Percentiles rank a stretch among this genome's conserved stretches.
These are phyloP conservation scores for Ophiostoma quercus DNA, from an alignment of 2,329 filamentous ascomycete species.

Conservation along the genomic window DNA sequence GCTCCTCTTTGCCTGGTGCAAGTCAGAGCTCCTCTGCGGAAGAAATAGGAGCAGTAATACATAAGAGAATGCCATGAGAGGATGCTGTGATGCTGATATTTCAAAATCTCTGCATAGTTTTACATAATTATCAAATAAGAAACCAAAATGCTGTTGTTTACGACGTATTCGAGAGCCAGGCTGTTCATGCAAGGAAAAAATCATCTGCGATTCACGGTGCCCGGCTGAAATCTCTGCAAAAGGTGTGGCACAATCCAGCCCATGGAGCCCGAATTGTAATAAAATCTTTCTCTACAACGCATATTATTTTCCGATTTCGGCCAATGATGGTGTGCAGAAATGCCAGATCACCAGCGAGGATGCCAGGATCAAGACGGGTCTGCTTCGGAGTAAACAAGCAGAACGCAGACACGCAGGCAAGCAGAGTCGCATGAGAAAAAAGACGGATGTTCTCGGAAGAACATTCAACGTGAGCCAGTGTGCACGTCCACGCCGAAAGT, in stretches of 20 bases:
- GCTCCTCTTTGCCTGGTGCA: neutral
- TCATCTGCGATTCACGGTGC: neutral
- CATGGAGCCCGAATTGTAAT: neutral
- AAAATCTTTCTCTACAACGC: neutral
- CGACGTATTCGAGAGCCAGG: too few relatives aligned
- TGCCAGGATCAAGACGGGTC: constrained; percentile 4
- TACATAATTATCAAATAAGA: too few relatives aligned
- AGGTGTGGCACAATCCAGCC: neutral
- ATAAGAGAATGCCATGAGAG: neutral
- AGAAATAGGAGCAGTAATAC: neutral
- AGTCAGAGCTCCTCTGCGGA: neutral
- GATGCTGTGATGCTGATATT: neutral
- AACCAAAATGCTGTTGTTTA: too few relatives aligned
- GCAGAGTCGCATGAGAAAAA: neutral
- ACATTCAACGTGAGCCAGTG: neutral
- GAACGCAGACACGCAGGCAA: neutral
- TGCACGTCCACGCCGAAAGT: neutral
- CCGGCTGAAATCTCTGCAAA: constrained; percentile 2
- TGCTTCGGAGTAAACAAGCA: neutral
- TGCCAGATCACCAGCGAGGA: constrained; percentile 8
- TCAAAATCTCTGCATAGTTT: too few relatives aligned
- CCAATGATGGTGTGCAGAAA: constrained; percentile 11
- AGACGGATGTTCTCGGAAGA: constrained; percentile 9
- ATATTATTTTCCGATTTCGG: constrained; percentile 6
- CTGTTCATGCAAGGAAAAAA: neutral